Conservation (phyloP, 106 monocot genomes). For the Apostasia shenzhenica region DNA sequence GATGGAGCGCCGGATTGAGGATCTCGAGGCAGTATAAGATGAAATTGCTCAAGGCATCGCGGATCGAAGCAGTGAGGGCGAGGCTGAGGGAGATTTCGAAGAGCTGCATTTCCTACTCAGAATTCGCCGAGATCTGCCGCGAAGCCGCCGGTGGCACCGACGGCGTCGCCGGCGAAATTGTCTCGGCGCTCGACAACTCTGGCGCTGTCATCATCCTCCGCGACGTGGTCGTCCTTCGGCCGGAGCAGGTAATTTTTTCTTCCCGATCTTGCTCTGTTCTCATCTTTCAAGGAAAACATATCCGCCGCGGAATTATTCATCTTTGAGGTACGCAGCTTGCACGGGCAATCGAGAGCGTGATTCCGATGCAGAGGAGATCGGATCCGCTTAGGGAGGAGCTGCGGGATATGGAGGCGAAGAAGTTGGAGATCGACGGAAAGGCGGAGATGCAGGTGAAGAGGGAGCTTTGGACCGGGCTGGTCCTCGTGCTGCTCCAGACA, state of each 20-base stretch:
- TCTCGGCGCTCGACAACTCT: conserved; percentile 40
- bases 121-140: conserved; percentile 49
- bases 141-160: conserved; percentile 29
- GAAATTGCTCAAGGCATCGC: conserved; percentile 45
- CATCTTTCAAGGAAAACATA: background rate
- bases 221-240: conserved; percentile 48
- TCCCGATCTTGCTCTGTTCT: background rate
- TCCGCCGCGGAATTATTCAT: background rate
- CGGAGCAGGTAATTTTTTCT: conserved; percentile 35
- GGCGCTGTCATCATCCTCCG: conserved; percentile 54
- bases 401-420: conserved; percentile 14
- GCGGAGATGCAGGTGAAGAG: conserved; percentile 15
- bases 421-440: conserved; percentile 16
- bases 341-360: conserved; percentile 12
- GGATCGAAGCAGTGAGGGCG: conserved; percentile 41
- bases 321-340: conserved; percentile 5
- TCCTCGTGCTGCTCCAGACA: conserved; percentile 19
- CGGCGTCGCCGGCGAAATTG: conserved; percentile 18
- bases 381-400: conserved; percentile 6
- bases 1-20: background rate
- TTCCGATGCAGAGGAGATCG: background rate
- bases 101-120: conserved; percentile 32
- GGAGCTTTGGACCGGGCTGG: conserved; percentile 28
- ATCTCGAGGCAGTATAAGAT: conserved; percentile 39
- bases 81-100: conserved; percentile 28